Conservation (phyloP, 805 yeast genomes). For the Hagleromyces aurorensis region DNA sequence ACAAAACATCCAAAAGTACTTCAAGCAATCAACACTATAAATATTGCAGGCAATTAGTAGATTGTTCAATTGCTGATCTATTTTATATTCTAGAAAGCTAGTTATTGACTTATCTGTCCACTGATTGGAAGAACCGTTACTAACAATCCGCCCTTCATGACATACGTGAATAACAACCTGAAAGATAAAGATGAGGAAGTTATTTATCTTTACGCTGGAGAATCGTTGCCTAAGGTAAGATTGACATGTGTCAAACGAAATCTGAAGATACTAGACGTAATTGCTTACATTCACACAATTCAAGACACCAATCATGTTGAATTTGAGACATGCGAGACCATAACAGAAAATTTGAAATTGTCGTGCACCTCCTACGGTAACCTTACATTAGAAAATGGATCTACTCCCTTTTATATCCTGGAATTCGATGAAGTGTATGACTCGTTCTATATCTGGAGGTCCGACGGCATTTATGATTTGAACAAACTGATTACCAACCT, state of each 20-base stretch:
- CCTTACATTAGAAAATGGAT: conserved; percentile 5
- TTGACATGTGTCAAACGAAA: conserved; percentile 19
- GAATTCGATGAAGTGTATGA: conserved; percentile 21
- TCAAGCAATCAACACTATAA: too few relatives aligned
- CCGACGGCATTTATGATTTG: conserved; percentile 23
- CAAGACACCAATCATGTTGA: conserved; percentile 24
- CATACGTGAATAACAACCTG: too few relatives aligned
- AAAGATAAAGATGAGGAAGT: conserved; percentile 14
- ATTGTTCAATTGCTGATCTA: too few relatives aligned
- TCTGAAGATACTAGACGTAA: conserved; percentile 7
- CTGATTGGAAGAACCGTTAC: too few relatives aligned
- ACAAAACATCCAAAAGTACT: too few relatives aligned
- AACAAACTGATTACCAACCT: conserved; percentile 16
- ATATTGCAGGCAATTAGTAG: too few relatives aligned
- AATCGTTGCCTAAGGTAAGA: conserved; percentile 19
- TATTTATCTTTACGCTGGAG: conserved; percentile 22
- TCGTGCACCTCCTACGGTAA: conserved; percentile 12
- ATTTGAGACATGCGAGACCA: conserved; percentile 20
- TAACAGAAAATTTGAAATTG: conserved; percentile 26
- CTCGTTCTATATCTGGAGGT: conserved; percentile 22
- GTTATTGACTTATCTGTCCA: too few relatives aligned
- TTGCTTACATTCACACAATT: conserved; percentile 15
- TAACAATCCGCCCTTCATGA: too few relatives aligned
- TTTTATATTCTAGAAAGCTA: too few relatives aligned
- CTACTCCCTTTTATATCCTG: conserved; percentile 21